Evolutionary conservation across 768 basidiomycete species (phyloP).

Genomic region (Lactarius pseudohatsudake): DNA sequence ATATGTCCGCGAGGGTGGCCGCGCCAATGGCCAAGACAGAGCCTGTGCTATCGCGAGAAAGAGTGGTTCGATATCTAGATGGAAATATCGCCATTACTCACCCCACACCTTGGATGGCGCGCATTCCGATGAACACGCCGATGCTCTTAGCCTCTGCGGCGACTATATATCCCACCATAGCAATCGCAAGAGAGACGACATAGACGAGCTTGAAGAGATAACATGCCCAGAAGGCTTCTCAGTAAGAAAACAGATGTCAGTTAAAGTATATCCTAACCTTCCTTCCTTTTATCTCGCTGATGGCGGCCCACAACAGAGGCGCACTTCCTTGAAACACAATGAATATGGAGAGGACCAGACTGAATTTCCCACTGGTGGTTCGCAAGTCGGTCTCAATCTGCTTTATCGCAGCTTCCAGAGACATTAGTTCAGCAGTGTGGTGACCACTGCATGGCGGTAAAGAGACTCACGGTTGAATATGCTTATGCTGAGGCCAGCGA

Average conservation of each 20-base stretch:
- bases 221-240: background rate
- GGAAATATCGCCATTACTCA: slow-evolving; percentile 34
- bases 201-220: slow-evolving; percentile 46
- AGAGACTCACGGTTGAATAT: slow-evolving; percentile 62
- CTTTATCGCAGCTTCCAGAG: slow-evolving; percentile 55
- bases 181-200: slow-evolving; percentile 50
- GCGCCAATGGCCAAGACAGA: slow-evolving; percentile 73
- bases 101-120: slow-evolving; percentile 68
- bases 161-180: slow-evolving; percentile 54
- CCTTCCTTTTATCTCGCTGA: slow-evolving; percentile 75
- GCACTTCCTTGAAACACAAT: slow-evolving; percentile 68
- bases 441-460: background rate
- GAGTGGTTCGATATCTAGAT: slow-evolving; percentile 1
- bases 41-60: slow-evolving; percentile 46
- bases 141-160: slow-evolving; percentile 58
- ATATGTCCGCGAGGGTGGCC: slow-evolving; percentile 77
- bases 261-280: slow-evolving; percentile 45
- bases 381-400: slow-evolving; percentile 59
- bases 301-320: slow-evolving; percentile 66
- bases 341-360: slow-evolving; percentile 68
- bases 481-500: slow-evolving; percentile 56
- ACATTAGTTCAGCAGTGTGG: background rate
- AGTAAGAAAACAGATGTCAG: slow-evolving; percentile 2
- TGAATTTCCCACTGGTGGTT: slow-evolving; percentile 61
- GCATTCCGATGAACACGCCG: slow-evolving; percentile 61